Evolutionary conservation across 2,329 filamentous ascomycete genomes (phyloP).

Genomic region (Sporothrix pallida): DNA sequence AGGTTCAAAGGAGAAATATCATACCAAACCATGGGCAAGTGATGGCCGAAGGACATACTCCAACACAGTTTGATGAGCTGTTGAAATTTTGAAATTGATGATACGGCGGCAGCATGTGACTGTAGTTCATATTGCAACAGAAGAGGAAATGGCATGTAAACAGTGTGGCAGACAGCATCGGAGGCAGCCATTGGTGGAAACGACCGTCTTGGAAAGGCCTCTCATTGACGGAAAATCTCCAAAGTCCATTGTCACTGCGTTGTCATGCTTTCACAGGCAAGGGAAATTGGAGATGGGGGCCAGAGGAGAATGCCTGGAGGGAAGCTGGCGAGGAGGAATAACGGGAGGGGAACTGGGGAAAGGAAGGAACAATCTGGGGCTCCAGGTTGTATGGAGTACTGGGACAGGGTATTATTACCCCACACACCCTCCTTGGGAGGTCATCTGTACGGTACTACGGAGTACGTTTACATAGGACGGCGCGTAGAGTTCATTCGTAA

Average conservation of each 20-base stretch:
- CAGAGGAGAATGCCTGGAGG: background rate
- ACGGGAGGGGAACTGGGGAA: background rate
- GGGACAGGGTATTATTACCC: background rate
- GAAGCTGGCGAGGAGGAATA: background rate
- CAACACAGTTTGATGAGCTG: background rate
- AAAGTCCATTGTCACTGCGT: background rate
- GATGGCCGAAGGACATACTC: too few species aligned
- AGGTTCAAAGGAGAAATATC: background rate
- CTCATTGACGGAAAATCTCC: slow-evolving; percentile 18
- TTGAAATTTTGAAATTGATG: background rate
- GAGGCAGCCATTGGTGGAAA: slow-evolving; percentile 5
- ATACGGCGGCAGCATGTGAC: background rate
- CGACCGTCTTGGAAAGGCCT: background rate
- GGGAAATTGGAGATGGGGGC: background rate
- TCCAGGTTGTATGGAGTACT: background rate
- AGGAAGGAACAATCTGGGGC: background rate
- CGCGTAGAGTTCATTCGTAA: background rate
- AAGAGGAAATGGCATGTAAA: background rate
- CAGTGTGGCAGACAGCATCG: background rate
- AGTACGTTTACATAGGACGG: background rate
- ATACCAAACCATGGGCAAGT: background rate
- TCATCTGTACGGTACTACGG: too few species aligned
- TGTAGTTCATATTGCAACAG: background rate
- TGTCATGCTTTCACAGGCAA: background rate
- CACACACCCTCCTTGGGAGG: background rate